Percentiles rank a stretch among this genome's conserved stretches.
Evolutionary conservation across 1,284 basidiomycete species (phyloP).

Genomic region (Gastroboletus turbinatus): DNA sequence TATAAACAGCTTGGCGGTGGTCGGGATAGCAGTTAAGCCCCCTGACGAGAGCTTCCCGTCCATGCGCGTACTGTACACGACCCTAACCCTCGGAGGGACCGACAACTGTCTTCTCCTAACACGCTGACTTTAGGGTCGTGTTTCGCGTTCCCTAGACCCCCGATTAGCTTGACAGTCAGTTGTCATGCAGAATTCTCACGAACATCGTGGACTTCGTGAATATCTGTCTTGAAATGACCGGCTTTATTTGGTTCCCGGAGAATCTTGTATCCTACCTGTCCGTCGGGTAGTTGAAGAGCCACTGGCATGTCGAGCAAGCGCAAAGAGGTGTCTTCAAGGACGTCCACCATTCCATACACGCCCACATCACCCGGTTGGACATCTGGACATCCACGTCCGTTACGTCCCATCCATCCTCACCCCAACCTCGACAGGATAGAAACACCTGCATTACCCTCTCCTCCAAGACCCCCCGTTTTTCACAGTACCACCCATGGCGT

Average conservation of each 20-base stretch:
- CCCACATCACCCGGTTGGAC: slow-evolving; percentile 21
- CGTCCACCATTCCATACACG: slow-evolving; percentile 25
- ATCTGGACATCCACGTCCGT: slow-evolving; percentile 19
- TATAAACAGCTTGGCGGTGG: no score
- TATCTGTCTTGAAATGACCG: not conserved
- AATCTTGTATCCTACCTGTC: not conserved
- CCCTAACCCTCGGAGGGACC: no score
- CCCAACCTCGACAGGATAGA: slow-evolving; percentile 7
- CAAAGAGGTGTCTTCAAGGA: not conserved
- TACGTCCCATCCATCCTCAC: slow-evolving; percentile 11
- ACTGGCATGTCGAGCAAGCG: not conserved
- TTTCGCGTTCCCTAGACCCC: no score
- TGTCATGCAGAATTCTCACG: no score
- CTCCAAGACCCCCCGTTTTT: slow-evolving; percentile 20
- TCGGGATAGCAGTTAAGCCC: no score
- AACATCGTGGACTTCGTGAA: not conserved
- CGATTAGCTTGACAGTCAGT: no score
- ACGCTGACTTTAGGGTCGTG: no score
- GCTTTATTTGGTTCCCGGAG: not conserved
- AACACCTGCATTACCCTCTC: slow-evolving; percentile 20
- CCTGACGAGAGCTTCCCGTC: no score
- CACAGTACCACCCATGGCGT: slow-evolving; percentile 17
- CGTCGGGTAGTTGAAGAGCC: not conserved
- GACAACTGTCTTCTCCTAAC: no score
- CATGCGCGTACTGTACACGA: no score